Conservation (phyloP, 1,284 basidiomycete genomes). For the Malassezia globosa region DNA sequence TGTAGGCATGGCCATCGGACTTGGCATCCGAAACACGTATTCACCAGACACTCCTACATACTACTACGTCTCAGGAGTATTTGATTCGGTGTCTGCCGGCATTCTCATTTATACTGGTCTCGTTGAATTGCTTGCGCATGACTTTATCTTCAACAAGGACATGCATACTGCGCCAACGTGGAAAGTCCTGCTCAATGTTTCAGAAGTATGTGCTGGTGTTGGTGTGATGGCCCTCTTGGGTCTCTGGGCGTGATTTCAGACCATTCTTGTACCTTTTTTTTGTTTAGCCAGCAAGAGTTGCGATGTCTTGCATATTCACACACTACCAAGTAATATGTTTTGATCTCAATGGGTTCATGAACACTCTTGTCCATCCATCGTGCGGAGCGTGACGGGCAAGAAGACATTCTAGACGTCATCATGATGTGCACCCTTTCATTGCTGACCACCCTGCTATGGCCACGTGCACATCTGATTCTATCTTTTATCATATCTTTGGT, state of each 20-base stretch:
- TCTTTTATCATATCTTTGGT: no score
- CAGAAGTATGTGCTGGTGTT: constrained; percentile 47
- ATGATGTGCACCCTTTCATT: no score
- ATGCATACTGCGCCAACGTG: constrained; percentile 43
- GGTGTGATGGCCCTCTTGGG: constrained; percentile 50
- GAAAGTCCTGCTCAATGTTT: constrained; percentile 38
- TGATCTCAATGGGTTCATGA: no score
- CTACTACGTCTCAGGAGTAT: constrained; percentile 40
- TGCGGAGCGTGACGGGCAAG: no score
- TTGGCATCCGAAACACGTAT: constrained; percentile 39
- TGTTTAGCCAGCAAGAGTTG: no score
- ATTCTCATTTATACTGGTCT: constrained; percentile 46
- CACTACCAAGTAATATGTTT: no score
- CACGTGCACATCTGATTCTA: no score
- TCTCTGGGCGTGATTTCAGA: constrained; percentile 34
- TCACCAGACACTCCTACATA: constrained; percentile 39
- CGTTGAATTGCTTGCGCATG: constrained; percentile 43
- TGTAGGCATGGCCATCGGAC: constrained; percentile 43
- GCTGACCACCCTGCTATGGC: no score
- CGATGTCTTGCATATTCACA: no score
- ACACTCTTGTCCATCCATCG: no score
- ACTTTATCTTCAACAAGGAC: constrained; percentile 47
- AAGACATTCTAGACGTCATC: no score
- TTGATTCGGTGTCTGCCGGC: constrained; percentile 41
- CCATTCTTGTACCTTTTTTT: neutral